Evolutionary conservation across 2,329 filamentous ascomycete species (phyloP).

Genomic region (Aureobasidium sp.): DNA sequence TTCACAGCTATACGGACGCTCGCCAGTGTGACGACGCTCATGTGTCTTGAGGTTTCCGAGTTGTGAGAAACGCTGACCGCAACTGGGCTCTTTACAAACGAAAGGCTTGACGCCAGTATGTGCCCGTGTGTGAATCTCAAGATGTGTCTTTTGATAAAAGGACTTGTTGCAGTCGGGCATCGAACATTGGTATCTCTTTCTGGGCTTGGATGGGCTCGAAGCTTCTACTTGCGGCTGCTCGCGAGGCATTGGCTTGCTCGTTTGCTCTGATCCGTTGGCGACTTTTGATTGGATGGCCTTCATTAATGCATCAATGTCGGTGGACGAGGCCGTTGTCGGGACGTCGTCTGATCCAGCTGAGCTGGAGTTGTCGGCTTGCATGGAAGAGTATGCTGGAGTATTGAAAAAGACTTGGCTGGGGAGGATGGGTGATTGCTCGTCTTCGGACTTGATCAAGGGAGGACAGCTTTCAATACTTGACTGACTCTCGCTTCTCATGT

Average conservation of each 20-base stretch:
- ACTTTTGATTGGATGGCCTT: slow-evolving; percentile 69
- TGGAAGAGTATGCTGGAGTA: slow-evolving; percentile 21
- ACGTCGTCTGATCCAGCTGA: not conserved
- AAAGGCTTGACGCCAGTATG: slow-evolving; percentile 90
- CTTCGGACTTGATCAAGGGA: slow-evolving; percentile 36
- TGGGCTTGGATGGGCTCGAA: slow-evolving; percentile 24
- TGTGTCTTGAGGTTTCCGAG: slow-evolving; percentile 90
- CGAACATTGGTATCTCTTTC: slow-evolving; percentile 65
- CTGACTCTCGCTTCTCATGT: slow-evolving; percentile 22
- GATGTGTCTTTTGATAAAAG: slow-evolving; percentile 86
- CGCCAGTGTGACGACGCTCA: slow-evolving; percentile 76
- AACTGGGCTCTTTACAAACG: slow-evolving; percentile 63
- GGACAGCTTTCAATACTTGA: slow-evolving; percentile 21
- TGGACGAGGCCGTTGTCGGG: slow-evolving; percentile 2
- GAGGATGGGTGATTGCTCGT: slow-evolving; percentile 32
- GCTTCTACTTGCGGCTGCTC: not conserved
- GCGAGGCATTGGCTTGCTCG: not conserved
- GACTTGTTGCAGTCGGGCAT: slow-evolving; percentile 67
- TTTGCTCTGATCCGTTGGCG: slow-evolving; percentile 27
- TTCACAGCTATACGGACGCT: slow-evolving; percentile 73
- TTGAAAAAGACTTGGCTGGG: slow-evolving; percentile 32
- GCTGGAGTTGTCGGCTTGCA: slow-evolving; percentile 11
- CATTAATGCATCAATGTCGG: slow-evolving; percentile 52
- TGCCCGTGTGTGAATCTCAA: slow-evolving; percentile 78
- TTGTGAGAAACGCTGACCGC: slow-evolving; percentile 76